These are phyloP conservation scores for Fagopyrum homotropicum DNA, from an alignment of 148 eudicot genomes.

Conservation along the genomic window DNA sequence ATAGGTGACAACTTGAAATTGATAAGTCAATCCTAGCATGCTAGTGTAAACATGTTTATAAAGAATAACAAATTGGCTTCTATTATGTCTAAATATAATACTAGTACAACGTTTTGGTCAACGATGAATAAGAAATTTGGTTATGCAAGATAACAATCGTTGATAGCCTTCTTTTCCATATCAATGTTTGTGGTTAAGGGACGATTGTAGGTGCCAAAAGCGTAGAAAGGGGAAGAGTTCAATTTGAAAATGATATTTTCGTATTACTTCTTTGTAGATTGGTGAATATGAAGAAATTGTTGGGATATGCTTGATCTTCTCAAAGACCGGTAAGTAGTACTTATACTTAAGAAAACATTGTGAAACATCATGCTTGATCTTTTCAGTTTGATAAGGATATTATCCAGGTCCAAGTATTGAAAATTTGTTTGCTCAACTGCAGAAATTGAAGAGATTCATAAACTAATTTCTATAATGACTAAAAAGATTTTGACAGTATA, in stretches of 20 bases:
- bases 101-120: too few relatives aligned
- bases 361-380: too few relatives aligned
- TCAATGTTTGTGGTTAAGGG: too few relatives aligned
- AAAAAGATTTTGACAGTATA: background rate
- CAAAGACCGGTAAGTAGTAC: constrained; percentile 41
- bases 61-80: too few relatives aligned
- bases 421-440: too few relatives aligned
- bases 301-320: constrained; percentile 75
- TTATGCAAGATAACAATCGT: too few relatives aligned
- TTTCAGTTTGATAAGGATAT: too few relatives aligned
- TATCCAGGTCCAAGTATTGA: background rate
- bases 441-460: background rate
- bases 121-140: too few relatives aligned
- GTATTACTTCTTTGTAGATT: constrained; percentile 30
- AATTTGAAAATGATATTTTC: background rate
- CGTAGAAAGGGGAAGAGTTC: background rate
- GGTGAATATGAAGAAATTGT: constrained; percentile 81
- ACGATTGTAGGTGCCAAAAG: too few relatives aligned
- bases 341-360: background rate
- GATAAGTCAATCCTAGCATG: constrained; percentile 25
- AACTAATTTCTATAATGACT: background rate
- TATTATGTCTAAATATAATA: too few relatives aligned
- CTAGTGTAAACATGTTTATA: background rate
- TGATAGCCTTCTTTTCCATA: too few relatives aligned
- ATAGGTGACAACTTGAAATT: constrained; percentile 59